Percentiles rank a stretch among this genome's conserved stretches.
Evolutionary conservation across 169 alveolate species (phyloP).

Genomic region (Babesia sp.): DNA sequence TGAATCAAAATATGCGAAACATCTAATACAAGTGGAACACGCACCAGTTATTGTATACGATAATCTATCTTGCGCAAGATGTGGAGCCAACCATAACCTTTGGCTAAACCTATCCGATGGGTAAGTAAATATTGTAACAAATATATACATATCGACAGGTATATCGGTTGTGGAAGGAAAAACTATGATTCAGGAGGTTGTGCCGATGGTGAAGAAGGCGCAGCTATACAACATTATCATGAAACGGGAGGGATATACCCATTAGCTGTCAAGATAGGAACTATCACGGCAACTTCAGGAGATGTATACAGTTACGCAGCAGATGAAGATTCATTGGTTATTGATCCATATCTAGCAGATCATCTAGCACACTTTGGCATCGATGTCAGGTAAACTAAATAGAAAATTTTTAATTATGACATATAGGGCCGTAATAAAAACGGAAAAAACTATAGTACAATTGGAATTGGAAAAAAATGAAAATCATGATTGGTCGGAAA

Average conservation of each 20-base stretch:
- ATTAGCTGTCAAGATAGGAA: slow-evolving; percentile 89
- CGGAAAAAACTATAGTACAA: slow-evolving; percentile 84
- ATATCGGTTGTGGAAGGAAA: slow-evolving; percentile 88
- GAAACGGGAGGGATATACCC: slow-evolving; percentile 83
- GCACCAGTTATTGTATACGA: slow-evolving; percentile 54
- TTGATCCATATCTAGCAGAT: slow-evolving; percentile 83
- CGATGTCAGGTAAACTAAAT: slow-evolving; percentile 75
- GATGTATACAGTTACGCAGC: slow-evolving; percentile 90
- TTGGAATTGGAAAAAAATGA: slow-evolving; percentile 82
- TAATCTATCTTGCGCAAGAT: slow-evolving; percentile 61
- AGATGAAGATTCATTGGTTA: slow-evolving; percentile 81
- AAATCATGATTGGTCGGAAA: slow-evolving; percentile 78
- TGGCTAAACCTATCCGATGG: slow-evolving; percentile 79
- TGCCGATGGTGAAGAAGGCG: slow-evolving; percentile 86
- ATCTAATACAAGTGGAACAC: slow-evolving; percentile 57
- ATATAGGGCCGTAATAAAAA: slow-evolving; percentile 65
- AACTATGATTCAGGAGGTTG: slow-evolving; percentile 86
- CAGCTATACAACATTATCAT: slow-evolving; percentile 84
- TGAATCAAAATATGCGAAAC: slow-evolving; percentile 64
- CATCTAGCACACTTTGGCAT: slow-evolving; percentile 89
- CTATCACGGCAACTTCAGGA: slow-evolving; percentile 89
- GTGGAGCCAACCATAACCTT: slow-evolving; percentile 69
- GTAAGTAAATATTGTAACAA: background rate
- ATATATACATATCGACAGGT: slow-evolving; percentile 55
- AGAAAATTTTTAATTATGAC: slow-evolving; percentile 8